These are phyloP conservation scores for Candida tibetensis DNA, from an alignment of 805 yeast species.

Conservation along the genomic window DNA sequence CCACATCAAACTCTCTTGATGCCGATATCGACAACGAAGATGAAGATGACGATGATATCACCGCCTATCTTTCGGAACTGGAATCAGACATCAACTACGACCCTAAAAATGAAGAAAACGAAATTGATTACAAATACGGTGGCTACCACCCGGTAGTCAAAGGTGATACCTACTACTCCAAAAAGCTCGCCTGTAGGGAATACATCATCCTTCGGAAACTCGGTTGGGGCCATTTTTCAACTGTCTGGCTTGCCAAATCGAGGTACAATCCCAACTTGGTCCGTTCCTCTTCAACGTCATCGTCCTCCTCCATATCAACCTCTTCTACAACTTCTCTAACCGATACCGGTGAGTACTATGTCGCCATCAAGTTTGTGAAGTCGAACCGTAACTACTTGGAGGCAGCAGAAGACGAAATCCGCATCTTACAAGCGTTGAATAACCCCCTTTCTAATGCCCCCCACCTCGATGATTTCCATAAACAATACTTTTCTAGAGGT, in stretches of 20 bases:
- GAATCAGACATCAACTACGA: conserved; percentile 28
- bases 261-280: conserved; percentile 14
- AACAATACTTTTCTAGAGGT: conserved; percentile 2
- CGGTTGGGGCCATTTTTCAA: conserved; percentile 73
- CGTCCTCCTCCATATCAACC: no score
- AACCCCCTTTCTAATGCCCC: conserved; percentile 17
- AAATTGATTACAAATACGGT: conserved; percentile 52
- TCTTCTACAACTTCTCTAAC: no score
- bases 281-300: neutral
- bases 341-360: conserved; percentile 38
- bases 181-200: conserved; percentile 30
- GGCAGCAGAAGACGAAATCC: conserved; percentile 65
- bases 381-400: conserved; percentile 52
- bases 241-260: conserved; percentile 61
- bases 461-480: conserved; percentile 12
- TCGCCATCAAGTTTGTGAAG: conserved; percentile 62
- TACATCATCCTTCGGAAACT: conserved; percentile 53
- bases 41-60: conserved; percentile 11
- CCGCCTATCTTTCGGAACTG: conserved; percentile 19
- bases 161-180: conserved; percentile 51
- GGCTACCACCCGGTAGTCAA: conserved; percentile 64
- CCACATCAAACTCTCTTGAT: conserved; percentile 1
- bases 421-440: conserved; percentile 40
- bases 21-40: conserved; percentile 1
- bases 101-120: conserved; percentile 46